Conservation (phyloP, 2,329 filamentous ascomycete species). For the Verticillium longisporum region DNA sequence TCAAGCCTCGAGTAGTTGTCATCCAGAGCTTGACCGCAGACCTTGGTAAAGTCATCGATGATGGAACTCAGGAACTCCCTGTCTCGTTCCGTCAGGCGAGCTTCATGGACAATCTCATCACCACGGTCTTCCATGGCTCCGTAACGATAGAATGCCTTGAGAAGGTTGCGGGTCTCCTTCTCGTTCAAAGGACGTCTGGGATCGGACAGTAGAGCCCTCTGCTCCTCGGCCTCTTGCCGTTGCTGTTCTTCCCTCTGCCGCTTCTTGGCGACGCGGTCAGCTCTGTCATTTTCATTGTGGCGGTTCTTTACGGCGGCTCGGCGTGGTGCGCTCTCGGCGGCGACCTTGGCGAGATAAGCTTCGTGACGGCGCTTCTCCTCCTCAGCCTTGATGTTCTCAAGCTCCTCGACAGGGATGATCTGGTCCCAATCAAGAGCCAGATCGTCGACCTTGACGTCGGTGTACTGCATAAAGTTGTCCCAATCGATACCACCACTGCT, state of each 20-base stretch:
- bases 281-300: constrained; percentile 52
- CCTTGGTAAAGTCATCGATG: constrained; percentile 64
- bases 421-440: constrained; percentile 86
- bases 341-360: constrained; percentile 71
- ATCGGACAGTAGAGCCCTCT: constrained; percentile 67
- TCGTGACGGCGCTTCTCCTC: constrained; percentile 81
- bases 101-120: constrained; percentile 82
- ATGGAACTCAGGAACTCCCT: constrained; percentile 69
- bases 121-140: constrained; percentile 84
- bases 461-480: constrained; percentile 96
- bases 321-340: constrained; percentile 81
- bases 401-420: constrained; percentile 90
- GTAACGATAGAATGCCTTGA: constrained; percentile 84
- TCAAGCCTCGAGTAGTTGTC: constrained; percentile 66
- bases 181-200: constrained; percentile 85
- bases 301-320: constrained; percentile 57
- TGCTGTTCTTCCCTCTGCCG: constrained; percentile 58
- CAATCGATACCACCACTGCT: constrained; percentile 80
- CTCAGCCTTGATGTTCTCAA: constrained; percentile 82
- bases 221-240: constrained; percentile 68
- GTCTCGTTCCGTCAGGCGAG: constrained; percentile 77
- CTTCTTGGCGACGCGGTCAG: constrained; percentile 60
- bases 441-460: constrained; percentile 90
- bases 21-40: constrained; percentile 53
- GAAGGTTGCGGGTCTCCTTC: constrained; percentile 87